These are phyloP conservation scores for Linum lewisii DNA, from an alignment of 345 rosid species.

Conservation along the genomic window DNA sequence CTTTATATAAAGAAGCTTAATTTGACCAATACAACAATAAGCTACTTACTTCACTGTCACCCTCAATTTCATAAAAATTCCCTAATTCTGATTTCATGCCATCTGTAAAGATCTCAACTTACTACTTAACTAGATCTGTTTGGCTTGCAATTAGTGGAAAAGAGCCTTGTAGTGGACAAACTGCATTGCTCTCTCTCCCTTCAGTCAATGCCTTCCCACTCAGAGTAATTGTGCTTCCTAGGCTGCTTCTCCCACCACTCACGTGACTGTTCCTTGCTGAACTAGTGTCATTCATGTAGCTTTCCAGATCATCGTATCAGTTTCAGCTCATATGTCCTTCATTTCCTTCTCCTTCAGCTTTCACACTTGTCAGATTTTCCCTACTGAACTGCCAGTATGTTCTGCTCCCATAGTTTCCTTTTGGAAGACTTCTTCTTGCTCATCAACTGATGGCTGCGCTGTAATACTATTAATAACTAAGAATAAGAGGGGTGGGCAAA, in stretches of 20 bases:
- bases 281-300: conserved; percentile 37
- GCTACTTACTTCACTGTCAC: too few species aligned
- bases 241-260: conserved; percentile 70
- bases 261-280: conserved; percentile 64
- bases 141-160: too few species aligned
- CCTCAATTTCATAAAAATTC: too few species aligned
- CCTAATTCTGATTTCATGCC: too few species aligned
- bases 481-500: too few species aligned
- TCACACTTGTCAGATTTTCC: conserved; percentile 45
- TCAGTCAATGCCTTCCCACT: conserved; percentile 47
- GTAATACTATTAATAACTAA: conserved; percentile 11
- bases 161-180: conserved; percentile 77
- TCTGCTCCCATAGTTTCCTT: conserved; percentile 35
- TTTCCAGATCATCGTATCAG: conserved; percentile 64
- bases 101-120: too few species aligned
- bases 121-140: too few species aligned
- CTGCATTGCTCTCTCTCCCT: conserved; percentile 36
- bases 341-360: conserved; percentile 35
- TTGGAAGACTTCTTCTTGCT: conserved; percentile 40
- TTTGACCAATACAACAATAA: too few species aligned
- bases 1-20: too few species aligned
- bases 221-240: conserved; percentile 63
- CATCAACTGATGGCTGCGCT: conserved; percentile 47
- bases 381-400: conserved; percentile 28
- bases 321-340: conserved; percentile 32